Evolutionary conservation across 2,329 filamentous ascomycete species (phyloP).

Genomic region (Salinomyces thailandicus): DNA sequence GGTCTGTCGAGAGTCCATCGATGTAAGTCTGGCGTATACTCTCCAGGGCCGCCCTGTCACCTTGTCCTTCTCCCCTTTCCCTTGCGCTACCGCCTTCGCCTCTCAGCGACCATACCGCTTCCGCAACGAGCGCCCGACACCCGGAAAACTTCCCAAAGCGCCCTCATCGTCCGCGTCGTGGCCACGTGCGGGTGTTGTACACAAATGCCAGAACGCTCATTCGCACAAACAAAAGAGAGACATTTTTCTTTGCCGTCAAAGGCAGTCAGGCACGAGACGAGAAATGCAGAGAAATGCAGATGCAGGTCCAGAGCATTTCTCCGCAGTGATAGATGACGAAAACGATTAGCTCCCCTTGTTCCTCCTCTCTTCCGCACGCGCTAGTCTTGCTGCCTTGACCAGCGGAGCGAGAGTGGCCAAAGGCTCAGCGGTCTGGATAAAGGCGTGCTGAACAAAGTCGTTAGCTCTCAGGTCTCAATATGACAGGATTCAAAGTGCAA

Average conservation of each 20-base stretch:
- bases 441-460: slow-evolving; percentile 30
- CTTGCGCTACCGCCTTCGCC: no score
- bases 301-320: no score
- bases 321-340: background rate
- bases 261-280: background rate
- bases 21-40: no score
- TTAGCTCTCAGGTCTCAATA: slow-evolving; percentile 2
- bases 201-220: background rate
- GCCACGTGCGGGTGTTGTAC: background rate
- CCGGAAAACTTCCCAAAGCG: no score
- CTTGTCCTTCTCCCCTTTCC: no score
- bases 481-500: slow-evolving; percentile 1
- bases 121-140: no score
- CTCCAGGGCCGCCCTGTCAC: no score
- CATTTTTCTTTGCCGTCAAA: background rate
- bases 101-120: no score
- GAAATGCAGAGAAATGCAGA: no score
- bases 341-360: slow-evolving; percentile 33
- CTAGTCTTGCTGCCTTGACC: slow-evolving; percentile 74
- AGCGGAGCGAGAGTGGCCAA: slow-evolving; percentile 68
- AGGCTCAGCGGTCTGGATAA: slow-evolving; percentile 43
- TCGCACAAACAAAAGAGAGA: background rate
- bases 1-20: no score
- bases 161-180: no score
- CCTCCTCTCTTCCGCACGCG: slow-evolving; percentile 63